Evolutionary conservation across 768 basidiomycete genomes (phyloP), one percentile per base, ranked within the genome.

Genomic region (Asterophora lycoperdoides): DNA sequence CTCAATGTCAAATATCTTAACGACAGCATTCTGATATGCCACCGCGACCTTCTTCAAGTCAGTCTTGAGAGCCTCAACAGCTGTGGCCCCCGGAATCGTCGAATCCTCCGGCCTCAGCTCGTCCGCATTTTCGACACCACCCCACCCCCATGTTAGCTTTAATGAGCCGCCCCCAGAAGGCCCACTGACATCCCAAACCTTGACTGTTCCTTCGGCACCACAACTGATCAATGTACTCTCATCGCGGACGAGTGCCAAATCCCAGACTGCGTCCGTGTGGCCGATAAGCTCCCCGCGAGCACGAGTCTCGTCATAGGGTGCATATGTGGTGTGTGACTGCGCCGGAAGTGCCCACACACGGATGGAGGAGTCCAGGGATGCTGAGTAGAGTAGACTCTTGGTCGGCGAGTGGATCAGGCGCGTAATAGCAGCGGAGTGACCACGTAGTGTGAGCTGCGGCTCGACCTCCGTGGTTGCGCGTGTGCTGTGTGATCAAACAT

Each of bases 251-350:
- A 95, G 79, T 8, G 89, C 86, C 43, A 98, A 72, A 62, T 93
- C 96, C 96, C 96, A 99, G 19, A 97, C 88, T 5, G 92, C 92
- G 63, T 99, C 94, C 4, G 92, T 91, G 64, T 96, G 92, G 3
- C 94, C 93, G 26, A 94, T 83, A 23, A 98, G 77, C 55, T 87
- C 84, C 29, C 86, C 86, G 32, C 87, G 78, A 23, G 82, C 76
- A 4, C 85, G 77, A 0, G 82, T 83, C 41, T 88, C 78, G 58
- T 98, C 93, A 64, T 89, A 93, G 0, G 93, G 85, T 1, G 89
- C 88, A 66, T 97, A 99, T 13, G 93, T 91, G 44, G 91, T 89
- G 66, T 92, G 88, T 30, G 81, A 75, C 3, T 78, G 68, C 7
- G 78, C 56, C 7, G 95, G 93, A 29, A 94, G 70, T 8, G 81